Conservation (phyloP, 2,329 filamentous ascomycete genomes). For the Botrytis paeoniae region DNA sequence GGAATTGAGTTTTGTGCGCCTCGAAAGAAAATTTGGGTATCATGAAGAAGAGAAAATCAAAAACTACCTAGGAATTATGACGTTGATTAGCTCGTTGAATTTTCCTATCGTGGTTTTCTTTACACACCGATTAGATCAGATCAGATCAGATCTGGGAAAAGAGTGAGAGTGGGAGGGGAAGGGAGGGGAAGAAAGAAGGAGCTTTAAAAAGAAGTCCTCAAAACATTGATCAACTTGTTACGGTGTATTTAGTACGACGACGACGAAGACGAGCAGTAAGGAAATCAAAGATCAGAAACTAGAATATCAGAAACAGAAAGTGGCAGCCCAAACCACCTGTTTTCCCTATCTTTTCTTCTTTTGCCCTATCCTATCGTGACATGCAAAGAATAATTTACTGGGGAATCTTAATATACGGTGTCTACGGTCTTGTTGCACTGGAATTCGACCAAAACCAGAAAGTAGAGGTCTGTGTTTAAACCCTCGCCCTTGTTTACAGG, state of each 20-base stretch:
- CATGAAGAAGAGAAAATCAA: constrained; percentile 14
- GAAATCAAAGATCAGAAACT: not conserved
- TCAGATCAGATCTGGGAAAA: not conserved
- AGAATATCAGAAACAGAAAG: not conserved
- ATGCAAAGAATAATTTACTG: not conserved
- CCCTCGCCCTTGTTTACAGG: constrained; percentile 4
- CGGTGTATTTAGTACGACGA: not conserved
- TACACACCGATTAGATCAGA: not conserved
- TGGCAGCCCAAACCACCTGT: not conserved
- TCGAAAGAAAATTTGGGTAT: not conserved
- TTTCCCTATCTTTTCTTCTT: not conserved
- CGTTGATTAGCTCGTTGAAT: constrained; percentile 1
- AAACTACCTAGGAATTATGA: not conserved
- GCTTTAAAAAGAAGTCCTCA: not conserved
- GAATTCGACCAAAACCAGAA: not conserved
- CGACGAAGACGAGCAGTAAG: not conserved
- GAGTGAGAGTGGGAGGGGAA: not conserved
- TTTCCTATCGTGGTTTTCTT: not conserved
- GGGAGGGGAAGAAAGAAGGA: not conserved
- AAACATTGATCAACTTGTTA: not conserved
- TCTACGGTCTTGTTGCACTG: not conserved
- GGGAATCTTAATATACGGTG: constrained; percentile 1
- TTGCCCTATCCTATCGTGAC: constrained; percentile 14
- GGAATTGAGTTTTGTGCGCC: not conserved
- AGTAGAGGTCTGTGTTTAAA: not conserved